Evolutionary conservation across 2,329 filamentous ascomycete genomes (phyloP).

Genomic region (Emmonsiellopsis sp.): DNA sequence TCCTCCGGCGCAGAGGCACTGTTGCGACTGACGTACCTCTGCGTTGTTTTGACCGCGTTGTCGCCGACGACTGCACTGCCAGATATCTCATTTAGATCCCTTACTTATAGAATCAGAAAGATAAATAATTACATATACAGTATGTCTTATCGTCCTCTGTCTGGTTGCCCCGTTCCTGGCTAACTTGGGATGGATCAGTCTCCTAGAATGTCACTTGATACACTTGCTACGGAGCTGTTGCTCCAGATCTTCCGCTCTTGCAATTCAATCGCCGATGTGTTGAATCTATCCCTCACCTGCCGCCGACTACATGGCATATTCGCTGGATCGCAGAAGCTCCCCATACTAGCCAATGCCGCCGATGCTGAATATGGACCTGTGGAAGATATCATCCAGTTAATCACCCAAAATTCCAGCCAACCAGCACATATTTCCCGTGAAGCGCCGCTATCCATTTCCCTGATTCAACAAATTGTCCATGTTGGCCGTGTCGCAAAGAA

Average conservation of each 20-base stretch:
- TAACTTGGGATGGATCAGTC: conserved; percentile 3
- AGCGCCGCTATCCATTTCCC: conserved; percentile 45
- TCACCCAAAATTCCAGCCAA: conserved; percentile 53
- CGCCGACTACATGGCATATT: conserved; percentile 47
- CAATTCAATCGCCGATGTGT: conserved; percentile 43
- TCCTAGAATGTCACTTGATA: conserved; percentile 43
- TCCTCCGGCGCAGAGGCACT: conserved; percentile 5
- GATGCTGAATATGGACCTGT: conserved; percentile 51
- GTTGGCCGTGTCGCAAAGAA: conserved; percentile 47
- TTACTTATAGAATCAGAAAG: background rate
- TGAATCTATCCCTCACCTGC: conserved; percentile 47
- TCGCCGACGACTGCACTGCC: background rate
- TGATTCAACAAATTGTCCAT: conserved; percentile 47
- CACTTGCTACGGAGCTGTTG: conserved; percentile 50
- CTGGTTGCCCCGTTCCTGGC: background rate
- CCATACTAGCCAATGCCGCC: conserved; percentile 45
- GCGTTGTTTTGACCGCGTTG: background rate
- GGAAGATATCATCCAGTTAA: conserved; percentile 49
- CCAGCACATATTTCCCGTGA: conserved; percentile 46
- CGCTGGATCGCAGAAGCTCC: conserved; percentile 44
- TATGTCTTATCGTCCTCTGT: background rate
- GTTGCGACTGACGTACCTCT: conserved; percentile 1
- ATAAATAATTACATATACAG: background rate
- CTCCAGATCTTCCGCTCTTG: conserved; percentile 49
- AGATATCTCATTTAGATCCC: background rate